Evolutionary conservation across 176 grass and related monocot species (phyloP).

Genomic region (Urochloa ruziziensis): DNA sequence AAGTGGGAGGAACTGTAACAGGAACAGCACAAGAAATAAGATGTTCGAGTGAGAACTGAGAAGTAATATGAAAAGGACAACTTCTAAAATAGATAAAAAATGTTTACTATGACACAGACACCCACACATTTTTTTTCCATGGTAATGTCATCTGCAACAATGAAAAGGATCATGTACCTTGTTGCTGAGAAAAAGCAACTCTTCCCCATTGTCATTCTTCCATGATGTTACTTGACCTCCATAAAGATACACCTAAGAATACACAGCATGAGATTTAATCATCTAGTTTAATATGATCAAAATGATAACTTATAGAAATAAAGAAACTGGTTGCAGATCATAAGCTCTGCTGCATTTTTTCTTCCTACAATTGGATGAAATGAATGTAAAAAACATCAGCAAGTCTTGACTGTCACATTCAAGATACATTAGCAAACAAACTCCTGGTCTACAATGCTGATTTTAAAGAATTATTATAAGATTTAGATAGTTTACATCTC

Average conservation of each 20-base stretch:
- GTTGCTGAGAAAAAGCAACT: slow-evolving; percentile 72
- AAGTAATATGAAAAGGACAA: not conserved
- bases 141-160: not conserved
- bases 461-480: too few species aligned
- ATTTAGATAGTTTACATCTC: too few species aligned
- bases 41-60: not conserved
- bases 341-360: not conserved
- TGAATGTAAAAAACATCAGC: not conserved
- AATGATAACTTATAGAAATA: not conserved
- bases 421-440: not conserved
- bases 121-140: not conserved
- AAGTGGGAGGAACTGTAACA: not conserved
- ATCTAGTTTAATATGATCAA: not conserved
- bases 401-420: not conserved
- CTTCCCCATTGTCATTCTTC: slow-evolving; percentile 85
- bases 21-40: not conserved
- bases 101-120: not conserved
- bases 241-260: slow-evolving; percentile 57
- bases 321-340: not conserved
- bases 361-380: not conserved
- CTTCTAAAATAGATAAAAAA: not conserved
- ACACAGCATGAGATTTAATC: not conserved
- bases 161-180: slow-evolving; percentile 43
- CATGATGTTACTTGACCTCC: slow-evolving; percentile 79
- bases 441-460: not conserved